These are phyloP conservation scores for Porogramme epimiltina DNA, from an alignment of 1,284 basidiomycete genomes.

Conservation along the genomic window DNA sequence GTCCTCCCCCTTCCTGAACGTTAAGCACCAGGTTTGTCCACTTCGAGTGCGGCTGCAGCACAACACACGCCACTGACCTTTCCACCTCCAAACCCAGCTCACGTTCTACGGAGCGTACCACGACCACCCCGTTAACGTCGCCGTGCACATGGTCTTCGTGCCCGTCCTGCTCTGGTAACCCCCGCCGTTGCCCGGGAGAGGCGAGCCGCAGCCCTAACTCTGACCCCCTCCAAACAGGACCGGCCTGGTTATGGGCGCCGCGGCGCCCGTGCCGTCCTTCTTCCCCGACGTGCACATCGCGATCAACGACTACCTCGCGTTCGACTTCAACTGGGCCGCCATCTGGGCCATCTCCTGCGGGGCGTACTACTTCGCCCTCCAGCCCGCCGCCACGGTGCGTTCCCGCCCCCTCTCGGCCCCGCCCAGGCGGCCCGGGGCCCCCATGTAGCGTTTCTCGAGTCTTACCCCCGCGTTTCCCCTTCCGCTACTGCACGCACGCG, in stretches of 20 bases:
- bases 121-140: conserved; percentile 75
- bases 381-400: conserved; percentile 80
- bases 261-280: conserved; percentile 54
- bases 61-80: too few species aligned
- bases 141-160: conserved; percentile 83
- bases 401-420: neutral
- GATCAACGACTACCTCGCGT: conserved; percentile 65
- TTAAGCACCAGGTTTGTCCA: conserved; percentile 55
- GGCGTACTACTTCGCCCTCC: conserved; percentile 75
- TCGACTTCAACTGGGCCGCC: conserved; percentile 69
- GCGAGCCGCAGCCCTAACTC: neutral
- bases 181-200: neutral
- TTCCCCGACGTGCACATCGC: conserved; percentile 54
- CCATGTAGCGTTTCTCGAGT: too few species aligned
- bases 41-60: neutral
- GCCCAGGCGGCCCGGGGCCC: neutral
- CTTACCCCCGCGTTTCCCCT: neutral
- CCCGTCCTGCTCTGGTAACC: conserved; percentile 78
- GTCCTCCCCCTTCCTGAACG: conserved; percentile 45
- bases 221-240: conserved; percentile 49
- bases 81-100: conserved; percentile 48
- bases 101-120: conserved; percentile 91
- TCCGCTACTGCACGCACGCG: neutral
- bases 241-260: conserved; percentile 55
- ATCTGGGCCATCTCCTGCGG: conserved; percentile 60